A percentile compares a stretch with the other conserved stretches of the same genome.
These are phyloP conservation scores for Diutina scorzettiae DNA, from an alignment of 1,139 yeast genomes.

Conservation along the genomic window DNA sequence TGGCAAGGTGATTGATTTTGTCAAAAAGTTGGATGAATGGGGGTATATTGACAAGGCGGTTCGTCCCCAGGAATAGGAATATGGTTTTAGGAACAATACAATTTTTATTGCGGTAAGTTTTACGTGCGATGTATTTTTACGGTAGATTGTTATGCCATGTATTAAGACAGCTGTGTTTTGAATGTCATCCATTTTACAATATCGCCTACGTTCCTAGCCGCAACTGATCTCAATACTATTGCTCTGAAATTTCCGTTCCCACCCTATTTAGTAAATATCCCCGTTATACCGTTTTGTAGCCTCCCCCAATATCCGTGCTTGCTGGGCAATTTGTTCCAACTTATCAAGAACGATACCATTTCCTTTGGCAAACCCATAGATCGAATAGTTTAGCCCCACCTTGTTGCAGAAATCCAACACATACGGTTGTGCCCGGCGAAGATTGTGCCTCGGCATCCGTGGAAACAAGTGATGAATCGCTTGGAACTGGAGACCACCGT, in stretches of 20 bases:
- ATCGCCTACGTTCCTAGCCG: too few species aligned
- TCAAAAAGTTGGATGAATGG: not conserved
- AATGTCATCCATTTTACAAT: too few species aligned
- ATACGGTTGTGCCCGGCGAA: constrained; percentile 59
- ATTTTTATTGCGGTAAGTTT: too few species aligned
- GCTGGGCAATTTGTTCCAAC: constrained; percentile 67
- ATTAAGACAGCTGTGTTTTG: too few species aligned
- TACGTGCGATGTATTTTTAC: too few species aligned
- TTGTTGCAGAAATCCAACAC: constrained; percentile 65
- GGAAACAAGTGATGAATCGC: constrained; percentile 88
- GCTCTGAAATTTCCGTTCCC: too few species aligned
- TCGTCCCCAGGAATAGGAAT: too few species aligned
- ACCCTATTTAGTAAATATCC: not conserved
- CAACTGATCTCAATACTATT: too few species aligned
- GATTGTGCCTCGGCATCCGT: constrained; percentile 76
- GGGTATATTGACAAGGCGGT: not conserved
- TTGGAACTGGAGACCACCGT: constrained; percentile 89
- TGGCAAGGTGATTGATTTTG: not conserved
- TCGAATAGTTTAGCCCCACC: constrained; percentile 72
- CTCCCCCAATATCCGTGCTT: constrained; percentile 13
- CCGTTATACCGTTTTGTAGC: not conserved
- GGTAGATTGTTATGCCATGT: too few species aligned
- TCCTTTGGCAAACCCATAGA: constrained; percentile 76
- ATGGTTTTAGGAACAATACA: too few species aligned
- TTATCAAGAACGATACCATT: constrained; percentile 59